Percentiles rank a stretch among this genome's conserved stretches.
Evolutionary conservation across 2,329 filamentous ascomycete genomes (phyloP).

Genomic region (Curvularia hawaiiensis): DNA sequence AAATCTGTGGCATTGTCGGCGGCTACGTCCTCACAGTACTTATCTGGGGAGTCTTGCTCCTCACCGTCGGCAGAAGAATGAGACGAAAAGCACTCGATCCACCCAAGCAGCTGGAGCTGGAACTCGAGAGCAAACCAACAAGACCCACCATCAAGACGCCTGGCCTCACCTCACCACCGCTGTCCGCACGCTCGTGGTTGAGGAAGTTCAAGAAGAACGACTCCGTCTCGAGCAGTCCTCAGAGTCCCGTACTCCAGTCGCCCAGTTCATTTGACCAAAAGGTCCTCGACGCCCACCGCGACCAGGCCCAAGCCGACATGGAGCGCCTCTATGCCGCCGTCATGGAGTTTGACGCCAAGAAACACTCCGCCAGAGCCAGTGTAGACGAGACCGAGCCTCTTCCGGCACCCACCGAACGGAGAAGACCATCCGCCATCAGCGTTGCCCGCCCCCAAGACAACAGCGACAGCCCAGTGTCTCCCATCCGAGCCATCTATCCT

Average conservation of each 20-base stretch:
- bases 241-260: constrained; percentile 57
- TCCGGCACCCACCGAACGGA: constrained; percentile 15
- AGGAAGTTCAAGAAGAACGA: constrained; percentile 43
- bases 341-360: constrained; percentile 78
- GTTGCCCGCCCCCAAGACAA: constrained; percentile 28
- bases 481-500: constrained; percentile 56
- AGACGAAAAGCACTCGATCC: constrained; percentile 56
- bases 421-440: constrained; percentile 39
- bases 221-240: constrained; percentile 32
- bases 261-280: constrained; percentile 76
- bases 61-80: constrained; percentile 53
- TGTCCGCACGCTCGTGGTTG: constrained; percentile 42
- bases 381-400: constrained; percentile 27
- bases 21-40: constrained; percentile 81
- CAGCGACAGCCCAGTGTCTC: constrained; percentile 46
- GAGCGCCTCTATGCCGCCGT: constrained; percentile 91
- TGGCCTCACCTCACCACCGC: constrained; percentile 24
- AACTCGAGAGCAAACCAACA: constrained; percentile 58
- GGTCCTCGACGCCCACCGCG: constrained; percentile 74
- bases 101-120: constrained; percentile 58
- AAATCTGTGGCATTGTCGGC: constrained; percentile 83
- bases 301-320: constrained; percentile 79
- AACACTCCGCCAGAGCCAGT: constrained; percentile 41
- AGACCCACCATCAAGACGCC: constrained; percentile 33
- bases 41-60: constrained; percentile 68